Percentiles rank a stretch among this genome's conserved stretches.
Evolutionary conservation across 176 grass and related monocot species (phyloP).

Genomic region (Musa schizocarpa): DNA sequence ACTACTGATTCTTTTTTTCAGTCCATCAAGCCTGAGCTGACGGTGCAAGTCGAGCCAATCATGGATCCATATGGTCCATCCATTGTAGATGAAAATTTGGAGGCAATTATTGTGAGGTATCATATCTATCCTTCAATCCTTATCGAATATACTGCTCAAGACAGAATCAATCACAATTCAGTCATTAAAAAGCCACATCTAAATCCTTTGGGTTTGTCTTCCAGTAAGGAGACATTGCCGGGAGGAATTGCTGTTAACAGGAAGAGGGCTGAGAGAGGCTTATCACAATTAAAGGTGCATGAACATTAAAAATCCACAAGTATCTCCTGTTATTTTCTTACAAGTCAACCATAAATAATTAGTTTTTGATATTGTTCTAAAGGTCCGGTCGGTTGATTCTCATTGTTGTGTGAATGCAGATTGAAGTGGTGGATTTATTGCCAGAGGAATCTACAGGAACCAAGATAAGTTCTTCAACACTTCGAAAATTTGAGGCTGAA

Average conservation of each 20-base stretch:
- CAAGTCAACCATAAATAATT: background rate
- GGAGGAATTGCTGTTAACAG: constrained; percentile 72
- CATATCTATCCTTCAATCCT: background rate
- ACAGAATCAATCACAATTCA: background rate
- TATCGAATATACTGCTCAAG: too few relatives aligned
- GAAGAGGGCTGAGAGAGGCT: constrained; percentile 71
- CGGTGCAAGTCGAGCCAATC: constrained; percentile 55
- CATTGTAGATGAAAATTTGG: constrained; percentile 47
- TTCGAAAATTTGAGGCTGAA: constrained; percentile 65
- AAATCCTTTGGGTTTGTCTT: background rate
- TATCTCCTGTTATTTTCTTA: background rate
- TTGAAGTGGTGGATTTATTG: constrained; percentile 70
- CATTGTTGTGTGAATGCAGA: constrained; percentile 19
- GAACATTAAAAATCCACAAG: background rate
- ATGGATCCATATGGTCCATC: constrained; percentile 75
- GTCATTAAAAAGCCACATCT: background rate
- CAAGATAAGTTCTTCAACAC: constrained; percentile 73
- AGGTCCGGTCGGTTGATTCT: background rate
- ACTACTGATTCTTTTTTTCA: constrained; percentile 21
- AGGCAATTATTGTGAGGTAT: constrained; percentile 91
- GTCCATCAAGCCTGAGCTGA: constrained; percentile 59
- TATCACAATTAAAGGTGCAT: constrained; percentile 59
- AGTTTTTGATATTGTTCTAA: background rate
- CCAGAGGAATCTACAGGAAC: constrained; percentile 49
- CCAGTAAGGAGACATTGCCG: constrained; percentile 74